phyloP scores from a whole-genome alignment of 2,329 filamentous ascomycete genomes.

The Dryadomyces quercivorus region DNA sequence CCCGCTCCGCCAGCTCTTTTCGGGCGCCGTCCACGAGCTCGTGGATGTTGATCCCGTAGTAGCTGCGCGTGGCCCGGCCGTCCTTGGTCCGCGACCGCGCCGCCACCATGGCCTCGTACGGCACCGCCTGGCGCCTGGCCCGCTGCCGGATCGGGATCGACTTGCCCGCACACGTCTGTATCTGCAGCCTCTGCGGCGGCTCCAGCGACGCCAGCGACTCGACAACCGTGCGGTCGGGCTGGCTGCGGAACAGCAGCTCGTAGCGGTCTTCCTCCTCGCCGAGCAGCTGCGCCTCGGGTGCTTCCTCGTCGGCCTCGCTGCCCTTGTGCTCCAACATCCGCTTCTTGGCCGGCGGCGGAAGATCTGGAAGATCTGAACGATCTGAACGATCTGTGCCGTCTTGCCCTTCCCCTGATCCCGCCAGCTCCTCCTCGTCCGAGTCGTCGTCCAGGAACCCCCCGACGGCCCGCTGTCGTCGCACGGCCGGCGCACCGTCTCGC shows the following conservation, averaged over 20 bases:
- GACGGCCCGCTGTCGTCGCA: conserved; percentile 1
- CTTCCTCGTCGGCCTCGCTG: neutral
- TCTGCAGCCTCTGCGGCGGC: neutral
- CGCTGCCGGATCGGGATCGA: conserved; percentile 43
- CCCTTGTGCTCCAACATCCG: neutral
- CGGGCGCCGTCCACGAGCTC: conserved; percentile 61
- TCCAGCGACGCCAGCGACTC: conserved; percentile 1
- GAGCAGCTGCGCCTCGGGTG: neutral
- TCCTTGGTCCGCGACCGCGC: conserved; percentile 53
- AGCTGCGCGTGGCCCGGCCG: conserved; percentile 59
- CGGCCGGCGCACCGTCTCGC: neutral
- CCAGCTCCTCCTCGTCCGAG: neutral
- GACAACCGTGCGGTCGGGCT: neutral
- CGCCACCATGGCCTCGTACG: conserved; percentile 58
- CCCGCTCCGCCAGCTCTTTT: conserved; percentile 36
- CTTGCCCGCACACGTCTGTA: conserved; percentile 42
- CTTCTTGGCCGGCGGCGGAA: neutral
- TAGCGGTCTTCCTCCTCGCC: conserved; percentile 10
- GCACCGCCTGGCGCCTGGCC: conserved; percentile 28
- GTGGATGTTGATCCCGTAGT: conserved; percentile 91
- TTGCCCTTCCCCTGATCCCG: neutral
- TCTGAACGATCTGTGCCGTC: too few relatives aligned
- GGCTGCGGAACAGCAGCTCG: conserved; percentile 9
- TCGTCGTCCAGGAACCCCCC: conserved; percentile 13
- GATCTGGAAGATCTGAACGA: too few relatives aligned